Evolutionary conservation across 2,329 filamentous ascomycete species (phyloP), one percentile per base, ranked within the genome.

Genomic region (Colletotrichum salicis): DNA sequence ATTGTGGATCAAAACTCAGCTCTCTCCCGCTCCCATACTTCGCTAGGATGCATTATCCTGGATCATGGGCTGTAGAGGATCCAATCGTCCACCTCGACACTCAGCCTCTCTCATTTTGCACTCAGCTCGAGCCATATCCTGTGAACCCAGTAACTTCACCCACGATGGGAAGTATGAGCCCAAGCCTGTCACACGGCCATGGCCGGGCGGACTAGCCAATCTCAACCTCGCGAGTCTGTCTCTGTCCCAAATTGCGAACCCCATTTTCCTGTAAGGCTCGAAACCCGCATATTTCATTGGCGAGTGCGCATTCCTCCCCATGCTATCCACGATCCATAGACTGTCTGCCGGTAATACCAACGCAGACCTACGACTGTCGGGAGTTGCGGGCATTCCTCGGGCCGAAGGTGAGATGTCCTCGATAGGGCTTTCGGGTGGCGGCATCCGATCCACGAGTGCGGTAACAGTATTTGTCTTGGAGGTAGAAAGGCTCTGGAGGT

Each of bases 261-360:
- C 69, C 65, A 71, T 48, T 4, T 15, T 15, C 13, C 69, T 27
- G 13, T 71, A 71, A 1, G 69, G 69, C 22, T 54, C 65, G 24
- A 71, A 71, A 3, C 69, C 69, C 1, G 69, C 65, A 19, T 64
- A 71, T 35, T 69, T 71, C 41, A 71, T 71, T 6, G 69, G 69
- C 10, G 69, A 71, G 22, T 71, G 69, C 1, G 59, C 69, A 11
- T 66, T 66, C 1, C 69, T 55, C 2, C 54, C 62, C 65, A 71
- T 69, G 48, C 69, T 71, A 29, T 71, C 69, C 5, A 71, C 69
- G 2, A 71, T 71, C 69, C 69, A 71, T 24, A 71, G 69, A 4
- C 69, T 60, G 10, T 71, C 69, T 5, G 69, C 51, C 2, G 69
- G 69, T 5, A 71, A 6, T 0, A 71, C 65, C 12, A 71, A 19